phyloP scores from a whole-genome alignment of 129 eudicot species.

The Cynara cardunculus region DNA sequence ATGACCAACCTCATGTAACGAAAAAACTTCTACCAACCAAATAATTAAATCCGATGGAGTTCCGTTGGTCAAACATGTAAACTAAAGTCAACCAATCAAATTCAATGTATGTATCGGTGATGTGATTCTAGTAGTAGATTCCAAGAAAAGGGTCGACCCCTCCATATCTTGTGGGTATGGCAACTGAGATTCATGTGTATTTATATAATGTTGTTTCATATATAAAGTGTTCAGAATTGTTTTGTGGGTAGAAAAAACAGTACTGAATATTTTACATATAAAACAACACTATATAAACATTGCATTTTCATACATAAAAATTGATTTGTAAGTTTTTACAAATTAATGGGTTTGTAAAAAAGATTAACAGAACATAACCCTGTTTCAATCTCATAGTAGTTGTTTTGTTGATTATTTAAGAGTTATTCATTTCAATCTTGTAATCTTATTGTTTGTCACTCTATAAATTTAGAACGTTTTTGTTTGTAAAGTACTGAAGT shows the following conservation, averaged over 20 bases:
- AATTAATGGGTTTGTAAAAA: background rate
- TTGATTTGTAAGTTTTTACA: background rate
- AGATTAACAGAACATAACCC: background rate
- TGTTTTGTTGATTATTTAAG: background rate
- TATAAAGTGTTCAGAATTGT: background rate
- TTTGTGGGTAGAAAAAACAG: background rate
- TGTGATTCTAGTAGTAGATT: slow-evolving; percentile 15
- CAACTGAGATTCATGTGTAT: background rate
- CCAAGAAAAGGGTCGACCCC: slow-evolving; percentile 17
- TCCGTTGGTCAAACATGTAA: slow-evolving; percentile 13
- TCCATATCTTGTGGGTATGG: slow-evolving; percentile 13
- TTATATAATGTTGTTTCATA: background rate
- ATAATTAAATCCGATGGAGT: slow-evolving; percentile 4
- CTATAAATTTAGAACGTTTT: background rate
- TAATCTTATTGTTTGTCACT: background rate
- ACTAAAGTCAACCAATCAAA: slow-evolving; percentile 19
- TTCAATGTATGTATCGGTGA: slow-evolving; percentile 8
- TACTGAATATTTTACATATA: background rate
- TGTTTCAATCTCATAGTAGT: background rate
- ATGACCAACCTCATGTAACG: background rate
- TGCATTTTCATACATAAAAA: background rate
- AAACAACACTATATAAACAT: background rate
- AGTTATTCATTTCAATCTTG: background rate
- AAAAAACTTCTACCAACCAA: slow-evolving; percentile 10
- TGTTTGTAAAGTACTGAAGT: background rate